Conservation (phyloP, 768 basidiomycete genomes). For the Dictyophora rubrovolvata region DNA sequence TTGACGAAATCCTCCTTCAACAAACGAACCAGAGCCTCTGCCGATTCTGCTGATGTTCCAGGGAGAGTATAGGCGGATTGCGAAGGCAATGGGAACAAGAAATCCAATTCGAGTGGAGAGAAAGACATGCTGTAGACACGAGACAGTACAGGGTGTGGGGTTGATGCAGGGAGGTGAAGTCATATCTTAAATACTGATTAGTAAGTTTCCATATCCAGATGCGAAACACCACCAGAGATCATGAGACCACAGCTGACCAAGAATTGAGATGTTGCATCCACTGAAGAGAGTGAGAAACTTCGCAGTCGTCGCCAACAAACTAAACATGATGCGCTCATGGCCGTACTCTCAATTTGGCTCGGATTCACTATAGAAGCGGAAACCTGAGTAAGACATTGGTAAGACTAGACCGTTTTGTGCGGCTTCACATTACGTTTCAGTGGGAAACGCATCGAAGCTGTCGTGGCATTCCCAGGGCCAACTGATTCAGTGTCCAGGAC, state of each 20-base stretch:
- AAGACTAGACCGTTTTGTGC: not conserved
- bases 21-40: conserved; percentile 11
- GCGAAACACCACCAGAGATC: not conserved
- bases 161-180: too few relatives aligned
- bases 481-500: not conserved
- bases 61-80: conserved; percentile 25
- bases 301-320: not conserved
- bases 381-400: not conserved
- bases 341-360: not conserved
- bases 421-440: not conserved
- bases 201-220: not conserved
- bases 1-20: conserved; percentile 42
- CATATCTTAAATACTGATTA: too few relatives aligned
- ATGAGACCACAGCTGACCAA: too few relatives aligned
- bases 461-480: not conserved
- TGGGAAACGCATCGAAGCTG: not conserved
- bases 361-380: not conserved
- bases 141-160: too few relatives aligned
- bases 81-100: conserved; percentile 24
- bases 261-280: not conserved
- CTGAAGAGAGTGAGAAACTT: not conserved
- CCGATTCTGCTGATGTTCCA: conserved; percentile 12
- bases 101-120: conserved; percentile 13
- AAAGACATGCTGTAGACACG: not conserved
- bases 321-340: not conserved